Evolutionary conservation across 2,329 filamentous ascomycete species (phyloP).

Genomic region (Aureobasidium sp.): DNA sequence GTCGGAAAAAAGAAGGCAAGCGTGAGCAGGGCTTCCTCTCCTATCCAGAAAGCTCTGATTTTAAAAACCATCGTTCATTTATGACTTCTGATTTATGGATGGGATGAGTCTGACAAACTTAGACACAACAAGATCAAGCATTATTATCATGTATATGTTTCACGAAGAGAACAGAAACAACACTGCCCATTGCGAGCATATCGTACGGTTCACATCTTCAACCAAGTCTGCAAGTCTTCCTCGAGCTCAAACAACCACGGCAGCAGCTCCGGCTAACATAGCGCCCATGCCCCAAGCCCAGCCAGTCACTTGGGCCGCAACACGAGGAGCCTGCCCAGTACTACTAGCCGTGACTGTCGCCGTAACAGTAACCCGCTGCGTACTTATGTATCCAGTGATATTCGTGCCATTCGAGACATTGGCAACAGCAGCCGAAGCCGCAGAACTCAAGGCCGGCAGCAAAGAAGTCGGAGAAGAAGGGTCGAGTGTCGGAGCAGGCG

Average conservation of each 20-base stretch:
- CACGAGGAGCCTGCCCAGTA: background rate
- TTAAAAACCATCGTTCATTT: too few relatives aligned
- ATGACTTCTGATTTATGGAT: too few relatives aligned
- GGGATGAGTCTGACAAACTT: background rate
- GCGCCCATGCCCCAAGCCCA: conserved; percentile 9
- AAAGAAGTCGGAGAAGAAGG: background rate
- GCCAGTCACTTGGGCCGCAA: background rate
- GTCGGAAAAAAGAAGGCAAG: too few relatives aligned
- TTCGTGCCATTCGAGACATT: conserved; percentile 1
- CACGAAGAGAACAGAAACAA: background rate
- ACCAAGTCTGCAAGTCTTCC: background rate
- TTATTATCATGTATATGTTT: background rate
- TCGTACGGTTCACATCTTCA: background rate
- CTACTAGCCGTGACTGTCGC: conserved; percentile 3
- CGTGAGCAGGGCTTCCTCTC: too few relatives aligned
- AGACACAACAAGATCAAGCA: background rate
- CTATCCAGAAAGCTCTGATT: too few relatives aligned
- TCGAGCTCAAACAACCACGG: background rate
- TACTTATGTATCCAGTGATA: background rate
- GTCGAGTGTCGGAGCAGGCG: background rate
- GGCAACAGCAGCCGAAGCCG: background rate
- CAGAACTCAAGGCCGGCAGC: conserved; percentile 1
- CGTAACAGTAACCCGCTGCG: background rate
- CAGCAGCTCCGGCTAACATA: conserved; percentile 1
- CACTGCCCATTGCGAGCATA: background rate